Base-by-base conservation (phyloP, 202 grass and related monocot species). In the Zoysia matrella region DNA sequence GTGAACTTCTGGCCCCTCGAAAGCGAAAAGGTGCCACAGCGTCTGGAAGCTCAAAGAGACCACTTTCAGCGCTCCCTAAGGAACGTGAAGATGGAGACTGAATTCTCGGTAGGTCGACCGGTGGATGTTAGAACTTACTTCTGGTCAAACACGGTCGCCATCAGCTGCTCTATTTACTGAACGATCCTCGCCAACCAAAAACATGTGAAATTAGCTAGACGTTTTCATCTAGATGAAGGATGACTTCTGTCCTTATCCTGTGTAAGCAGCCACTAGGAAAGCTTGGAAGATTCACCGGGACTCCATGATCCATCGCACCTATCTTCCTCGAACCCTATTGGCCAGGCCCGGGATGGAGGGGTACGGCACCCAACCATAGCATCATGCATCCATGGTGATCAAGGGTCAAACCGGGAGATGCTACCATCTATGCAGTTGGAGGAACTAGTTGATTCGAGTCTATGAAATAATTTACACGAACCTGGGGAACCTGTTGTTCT, bases 401-500 rank as follows among this genome's bases (percentile, higher is more conserved):
- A 36, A 36, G 30, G 30, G 30, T 36, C 30, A 36, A 36, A 36
- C 30, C 30, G 30, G 30, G 30, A 36, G 30, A 36, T 36, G 30
- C 30, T 36, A 36, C 30, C 30, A 36, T 48, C 14, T 11, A 2
- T 67, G 30, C 3, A 1, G 73, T 7, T 5, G 4, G 63, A 40
- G 60, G 6, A 47, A 5, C 8, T 47, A 48, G 30, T 36, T 18
- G 5, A 82, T 47, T 13, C 2, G 4, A 72, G 11, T 52, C 36
- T 1, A 2, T 5, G 6, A 45, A 43, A 39, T 0, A 36, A 36
- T 36, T 7, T 45, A 41, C 65, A 43, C 56, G 12, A 15, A 97
- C 95, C 95, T 95, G 58, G 95, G 92, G 69, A 95, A 98, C 2
- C 71, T 91, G 80, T 95, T 98, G 83, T 95, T 91, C 82, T 98